Conservation (phyloP, 305 asterid genomes). For the Nicotiana rustica region DNA sequence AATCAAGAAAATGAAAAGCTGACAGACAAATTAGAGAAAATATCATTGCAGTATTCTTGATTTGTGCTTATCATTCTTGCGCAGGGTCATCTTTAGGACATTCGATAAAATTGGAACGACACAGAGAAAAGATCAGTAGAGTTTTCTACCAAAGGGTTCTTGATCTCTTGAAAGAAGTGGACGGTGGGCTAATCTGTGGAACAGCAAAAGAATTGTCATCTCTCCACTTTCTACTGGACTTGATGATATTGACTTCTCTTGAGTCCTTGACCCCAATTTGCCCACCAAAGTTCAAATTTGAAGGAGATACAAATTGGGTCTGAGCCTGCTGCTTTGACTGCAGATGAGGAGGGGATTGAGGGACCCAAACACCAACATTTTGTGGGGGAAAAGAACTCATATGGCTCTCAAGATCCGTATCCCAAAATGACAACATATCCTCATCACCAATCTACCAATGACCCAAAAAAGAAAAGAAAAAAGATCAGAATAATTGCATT, state of each 20-base stretch:
- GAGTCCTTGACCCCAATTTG: slow-evolving; percentile 51
- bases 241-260: slow-evolving; percentile 44
- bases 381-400: slow-evolving; percentile 48
- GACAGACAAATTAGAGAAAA: not conserved
- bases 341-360: slow-evolving; percentile 55
- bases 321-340: slow-evolving; percentile 19
- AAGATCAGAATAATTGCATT: not conserved
- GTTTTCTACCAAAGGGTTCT: slow-evolving; percentile 50
- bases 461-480: not conserved
- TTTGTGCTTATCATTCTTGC: not conserved
- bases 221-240: slow-evolving; percentile 55
- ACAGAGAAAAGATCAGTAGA: slow-evolving; percentile 42
- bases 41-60: not conserved
- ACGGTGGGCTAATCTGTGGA: slow-evolving; percentile 67
- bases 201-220: slow-evolving; percentile 78
- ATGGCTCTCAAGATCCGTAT: slow-evolving; percentile 47
- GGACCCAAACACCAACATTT: slow-evolving; percentile 72
- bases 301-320: slow-evolving; percentile 39
- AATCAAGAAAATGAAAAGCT: not conserved
- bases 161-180: slow-evolving; percentile 53
- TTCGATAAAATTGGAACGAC: slow-evolving; percentile 46
- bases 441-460: slow-evolving; percentile 52
- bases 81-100: not conserved
- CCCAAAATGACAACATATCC: slow-evolving; percentile 66
- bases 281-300: slow-evolving; percentile 51